phyloP scores from a whole-genome alignment of 768 basidiomycete species.

The Suillus clintonianus region DNA sequence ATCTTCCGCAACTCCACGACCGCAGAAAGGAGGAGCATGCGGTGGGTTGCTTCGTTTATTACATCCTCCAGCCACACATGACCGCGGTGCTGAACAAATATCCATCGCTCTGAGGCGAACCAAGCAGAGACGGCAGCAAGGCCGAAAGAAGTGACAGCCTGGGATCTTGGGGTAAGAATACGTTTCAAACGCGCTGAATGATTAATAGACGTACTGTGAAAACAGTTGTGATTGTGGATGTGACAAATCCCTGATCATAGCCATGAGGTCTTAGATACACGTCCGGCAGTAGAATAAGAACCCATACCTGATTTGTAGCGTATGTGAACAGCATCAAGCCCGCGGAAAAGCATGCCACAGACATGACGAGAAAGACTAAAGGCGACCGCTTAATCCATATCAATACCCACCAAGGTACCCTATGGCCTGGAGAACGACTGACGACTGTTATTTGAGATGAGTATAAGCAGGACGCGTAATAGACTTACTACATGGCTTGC shows the following conservation, averaged over 20 bases:
- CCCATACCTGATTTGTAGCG: slow-evolving; percentile 64
- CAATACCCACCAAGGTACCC: slow-evolving; percentile 59
- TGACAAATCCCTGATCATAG: slow-evolving; percentile 50
- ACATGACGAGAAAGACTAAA: slow-evolving; percentile 80
- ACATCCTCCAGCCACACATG: slow-evolving; percentile 55
- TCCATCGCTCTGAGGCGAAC: slow-evolving; percentile 55
- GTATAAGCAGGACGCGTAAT: slow-evolving; percentile 9
- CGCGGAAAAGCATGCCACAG: slow-evolving; percentile 80
- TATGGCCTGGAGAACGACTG: slow-evolving; percentile 55
- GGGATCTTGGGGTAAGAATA: slow-evolving; percentile 10
- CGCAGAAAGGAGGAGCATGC: slow-evolving; percentile 25
- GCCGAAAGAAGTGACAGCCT: slow-evolving; percentile 43
- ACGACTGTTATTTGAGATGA: slow-evolving; percentile 19
- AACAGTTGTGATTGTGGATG: slow-evolving; percentile 73
- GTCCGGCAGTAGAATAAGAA: slow-evolving; percentile 13
- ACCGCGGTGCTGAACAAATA: slow-evolving; percentile 49
- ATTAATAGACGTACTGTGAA: slow-evolving; percentile 48
- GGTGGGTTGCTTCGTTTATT: slow-evolving; percentile 30
- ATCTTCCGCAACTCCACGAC: slow-evolving; percentile 13
- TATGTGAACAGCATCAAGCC: slow-evolving; percentile 79
- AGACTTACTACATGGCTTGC: slow-evolving; percentile 56
- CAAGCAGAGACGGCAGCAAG: slow-evolving; percentile 53
- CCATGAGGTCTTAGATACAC: slow-evolving; percentile 5
- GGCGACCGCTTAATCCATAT: slow-evolving; percentile 89
- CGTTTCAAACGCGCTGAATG: not conserved